Evolutionary conservation across 164 flowering plant species (phyloP).

Genomic region (Kingdonia uniflora): DNA sequence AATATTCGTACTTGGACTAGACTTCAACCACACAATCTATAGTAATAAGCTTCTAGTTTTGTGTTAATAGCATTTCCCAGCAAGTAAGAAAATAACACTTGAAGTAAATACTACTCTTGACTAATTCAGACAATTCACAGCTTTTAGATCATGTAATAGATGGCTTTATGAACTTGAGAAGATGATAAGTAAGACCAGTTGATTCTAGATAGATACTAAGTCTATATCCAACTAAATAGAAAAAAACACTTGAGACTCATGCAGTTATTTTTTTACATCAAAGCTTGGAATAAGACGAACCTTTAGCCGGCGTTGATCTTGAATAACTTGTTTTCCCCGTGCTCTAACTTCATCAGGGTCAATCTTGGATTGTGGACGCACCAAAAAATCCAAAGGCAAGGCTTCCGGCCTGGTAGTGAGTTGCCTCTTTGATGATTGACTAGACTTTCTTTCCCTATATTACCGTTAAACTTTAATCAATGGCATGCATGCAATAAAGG

Average conservation of each 20-base stretch:
- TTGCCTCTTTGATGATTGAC: slow-evolving; percentile 51
- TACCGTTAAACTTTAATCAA: not conserved
- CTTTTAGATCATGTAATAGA: too few species aligned
- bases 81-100: too few species aligned
- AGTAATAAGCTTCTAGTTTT: too few species aligned
- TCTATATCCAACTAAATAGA: not conserved
- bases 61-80: too few species aligned
- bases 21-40: too few species aligned
- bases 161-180: too few species aligned
- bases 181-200: too few species aligned
- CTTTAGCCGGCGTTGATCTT: slow-evolving; percentile 81
- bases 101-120: too few species aligned
- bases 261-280: not conserved
- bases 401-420: slow-evolving; percentile 93
- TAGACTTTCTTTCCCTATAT: slow-evolving; percentile 60
- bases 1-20: too few species aligned
- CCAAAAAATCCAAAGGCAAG: slow-evolving; percentile 70
- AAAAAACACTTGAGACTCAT: not conserved
- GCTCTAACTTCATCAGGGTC: slow-evolving; percentile 90
- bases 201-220: too few species aligned
- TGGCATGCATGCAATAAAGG: too few species aligned
- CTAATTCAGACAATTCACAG: too few species aligned
- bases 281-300: slow-evolving; percentile 24
- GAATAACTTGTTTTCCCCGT: slow-evolving; percentile 61
- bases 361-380: slow-evolving; percentile 97